phyloP scores from a whole-genome alignment of 2,329 filamentous ascomycete species.

The Ceratocystis huliohia region DNA sequence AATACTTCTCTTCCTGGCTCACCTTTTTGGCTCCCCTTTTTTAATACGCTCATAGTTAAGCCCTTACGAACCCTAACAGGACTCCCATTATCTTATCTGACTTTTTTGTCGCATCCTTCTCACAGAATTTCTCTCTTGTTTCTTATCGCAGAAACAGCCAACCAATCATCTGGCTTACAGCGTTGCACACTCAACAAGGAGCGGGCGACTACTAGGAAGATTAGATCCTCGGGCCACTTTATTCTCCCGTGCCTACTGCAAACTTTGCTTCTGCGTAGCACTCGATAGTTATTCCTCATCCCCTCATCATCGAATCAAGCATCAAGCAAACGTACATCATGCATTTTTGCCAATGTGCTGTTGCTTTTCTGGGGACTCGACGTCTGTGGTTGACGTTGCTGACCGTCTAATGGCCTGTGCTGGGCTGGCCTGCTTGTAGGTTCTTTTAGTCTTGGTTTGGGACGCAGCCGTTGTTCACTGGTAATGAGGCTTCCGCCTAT shows the following conservation, averaged over 20 bases:
- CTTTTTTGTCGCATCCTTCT: background rate
- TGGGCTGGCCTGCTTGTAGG: background rate
- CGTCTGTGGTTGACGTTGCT: background rate
- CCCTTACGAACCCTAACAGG: background rate
- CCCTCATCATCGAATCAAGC: background rate
- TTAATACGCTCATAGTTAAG: background rate
- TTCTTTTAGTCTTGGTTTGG: background rate
- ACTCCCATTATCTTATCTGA: background rate
- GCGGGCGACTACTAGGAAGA: background rate
- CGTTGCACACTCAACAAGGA: background rate
- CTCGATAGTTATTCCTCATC: background rate
- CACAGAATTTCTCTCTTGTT: background rate
- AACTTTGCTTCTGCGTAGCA: background rate
- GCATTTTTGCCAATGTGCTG: background rate
- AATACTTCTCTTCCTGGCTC: background rate
- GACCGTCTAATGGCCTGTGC: background rate
- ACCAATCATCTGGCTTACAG: background rate
- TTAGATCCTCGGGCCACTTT: background rate
- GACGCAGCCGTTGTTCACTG: background rate
- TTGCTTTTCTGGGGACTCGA: slow-evolving; percentile 5
- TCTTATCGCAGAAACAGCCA: background rate
- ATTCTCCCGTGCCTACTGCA: background rate
- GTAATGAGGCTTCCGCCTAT: background rate
- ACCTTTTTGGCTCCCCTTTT: background rate
- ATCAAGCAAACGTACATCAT: background rate